Conservation (phyloP, 169 alveolate genomes). For the Perkinsus olseni region DNA sequence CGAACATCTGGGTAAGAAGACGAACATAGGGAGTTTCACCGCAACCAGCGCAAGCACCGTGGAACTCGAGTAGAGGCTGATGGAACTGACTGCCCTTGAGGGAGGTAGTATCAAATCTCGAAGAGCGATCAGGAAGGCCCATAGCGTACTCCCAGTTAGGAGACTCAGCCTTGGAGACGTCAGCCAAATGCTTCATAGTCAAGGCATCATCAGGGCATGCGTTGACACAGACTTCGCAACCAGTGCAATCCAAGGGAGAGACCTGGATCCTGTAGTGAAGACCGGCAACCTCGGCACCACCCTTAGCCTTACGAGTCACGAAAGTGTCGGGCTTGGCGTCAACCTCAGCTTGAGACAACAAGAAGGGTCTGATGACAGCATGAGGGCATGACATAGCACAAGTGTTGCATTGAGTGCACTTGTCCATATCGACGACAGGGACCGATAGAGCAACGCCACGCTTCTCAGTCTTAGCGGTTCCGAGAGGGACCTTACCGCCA, state of each 20-base stretch:
- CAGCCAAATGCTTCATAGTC: constrained; percentile 24
- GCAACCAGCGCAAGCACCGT: constrained; percentile 57
- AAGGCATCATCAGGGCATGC: constrained; percentile 53
- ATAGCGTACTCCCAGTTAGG: constrained; percentile 42
- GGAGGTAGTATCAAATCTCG: constrained; percentile 36
- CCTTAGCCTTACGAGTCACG: constrained; percentile 28
- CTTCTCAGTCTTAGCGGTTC: constrained; percentile 40
- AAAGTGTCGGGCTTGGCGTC: constrained; percentile 31
- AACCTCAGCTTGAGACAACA: constrained; percentile 32
- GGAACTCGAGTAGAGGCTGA: constrained; percentile 47
- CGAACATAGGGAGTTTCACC: constrained; percentile 58
- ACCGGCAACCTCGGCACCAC: constrained; percentile 40
- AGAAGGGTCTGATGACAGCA: constrained; percentile 46
- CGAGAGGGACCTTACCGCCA: constrained; percentile 41
- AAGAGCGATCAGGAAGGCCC: constrained; percentile 35
- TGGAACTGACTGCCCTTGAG: constrained; percentile 49
- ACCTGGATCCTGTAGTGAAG: constrained; percentile 45
- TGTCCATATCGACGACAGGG: constrained; percentile 52
- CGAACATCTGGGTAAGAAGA: constrained; percentile 44
- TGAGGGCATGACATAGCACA: constrained; percentile 49
- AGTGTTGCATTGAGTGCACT: constrained; percentile 48
- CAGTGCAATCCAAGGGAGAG: constrained; percentile 50
- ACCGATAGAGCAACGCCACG: constrained; percentile 43
- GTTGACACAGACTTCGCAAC: constrained; percentile 49
- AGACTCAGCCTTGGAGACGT: constrained; percentile 19